phyloP scores from a whole-genome alignment of 352 stramenopile genomes.

The Halophytophthora batemanensis region DNA sequence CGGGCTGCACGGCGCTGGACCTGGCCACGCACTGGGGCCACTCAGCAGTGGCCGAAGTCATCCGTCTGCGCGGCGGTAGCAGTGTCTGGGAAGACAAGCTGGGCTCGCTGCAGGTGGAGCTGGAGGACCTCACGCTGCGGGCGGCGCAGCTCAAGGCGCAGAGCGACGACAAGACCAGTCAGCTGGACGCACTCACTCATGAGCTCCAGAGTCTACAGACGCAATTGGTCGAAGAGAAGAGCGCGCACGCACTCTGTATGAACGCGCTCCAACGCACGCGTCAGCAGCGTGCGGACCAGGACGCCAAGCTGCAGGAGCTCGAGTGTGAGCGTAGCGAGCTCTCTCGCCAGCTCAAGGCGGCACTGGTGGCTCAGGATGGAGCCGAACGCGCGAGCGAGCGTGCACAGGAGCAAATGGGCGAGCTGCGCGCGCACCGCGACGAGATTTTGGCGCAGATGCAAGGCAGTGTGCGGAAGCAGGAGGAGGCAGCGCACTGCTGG shows the following conservation, averaged over 20 bases:
- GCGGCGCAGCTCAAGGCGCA: constrained; percentile 25
- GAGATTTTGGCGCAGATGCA: constrained; percentile 51
- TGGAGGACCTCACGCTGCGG: constrained; percentile 44
- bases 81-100: constrained; percentile 81
- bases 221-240: constrained; percentile 47
- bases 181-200: constrained; percentile 9
- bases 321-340: constrained; percentile 9
- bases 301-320: constrained; percentile 8
- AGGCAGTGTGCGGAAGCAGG: constrained; percentile 38
- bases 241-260: constrained; percentile 14
- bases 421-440: constrained; percentile 41
- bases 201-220: constrained; percentile 40
- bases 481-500: constrained; percentile 42
- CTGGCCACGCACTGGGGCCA: constrained; percentile 76
- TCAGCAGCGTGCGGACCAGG: constrained; percentile 8
- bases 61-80: constrained; percentile 53
- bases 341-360: constrained; percentile 19
- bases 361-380: constrained; percentile 29
- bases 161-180: constrained; percentile 25
- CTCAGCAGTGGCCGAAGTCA: constrained; percentile 62
- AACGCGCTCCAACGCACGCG: constrained; percentile 9
- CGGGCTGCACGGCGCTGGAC: constrained; percentile 62
- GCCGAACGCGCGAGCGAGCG: constrained; percentile 26
- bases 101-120: constrained; percentile 52
- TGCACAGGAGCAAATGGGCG: constrained; percentile 22